Evolutionary conservation across 129 eudicot genomes (phyloP).

Genomic region (Tanacetum coccineum): DNA sequence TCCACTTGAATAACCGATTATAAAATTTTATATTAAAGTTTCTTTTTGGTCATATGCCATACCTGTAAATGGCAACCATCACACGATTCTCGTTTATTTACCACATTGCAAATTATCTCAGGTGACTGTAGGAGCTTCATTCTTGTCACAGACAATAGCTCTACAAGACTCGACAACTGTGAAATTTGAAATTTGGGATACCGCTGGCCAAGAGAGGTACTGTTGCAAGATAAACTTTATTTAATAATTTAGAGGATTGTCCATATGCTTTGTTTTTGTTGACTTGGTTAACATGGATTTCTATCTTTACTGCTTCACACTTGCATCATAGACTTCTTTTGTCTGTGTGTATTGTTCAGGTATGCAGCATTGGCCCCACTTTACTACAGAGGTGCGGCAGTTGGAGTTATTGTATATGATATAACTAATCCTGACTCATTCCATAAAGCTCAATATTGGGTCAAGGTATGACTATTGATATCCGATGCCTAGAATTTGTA

Average conservation of each 20-base stretch:
- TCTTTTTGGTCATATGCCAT: too few relatives aligned
- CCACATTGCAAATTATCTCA: constrained; percentile 22
- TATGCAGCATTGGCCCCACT: constrained; percentile 97
- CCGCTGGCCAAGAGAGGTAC: constrained; percentile 99
- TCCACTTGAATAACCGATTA: neutral
- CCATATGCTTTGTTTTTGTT: neutral
- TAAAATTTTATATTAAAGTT: neutral
- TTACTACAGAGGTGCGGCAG: constrained; percentile 96
- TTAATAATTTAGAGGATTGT: neutral
- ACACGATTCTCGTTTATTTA: neutral
- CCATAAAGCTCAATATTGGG: constrained; percentile 93
- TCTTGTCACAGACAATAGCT: constrained; percentile 90
- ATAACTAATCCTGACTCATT: too few relatives aligned
- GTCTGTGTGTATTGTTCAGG: constrained; percentile 35
- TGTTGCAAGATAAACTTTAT: neutral
- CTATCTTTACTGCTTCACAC: neutral
- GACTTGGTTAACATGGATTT: constrained; percentile 4
- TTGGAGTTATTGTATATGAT: constrained; percentile 87
- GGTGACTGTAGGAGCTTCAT: constrained; percentile 99
- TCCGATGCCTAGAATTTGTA: too few relatives aligned
- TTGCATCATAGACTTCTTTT: neutral
- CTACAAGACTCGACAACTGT: constrained; percentile 93
- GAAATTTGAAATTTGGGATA: constrained; percentile 98
- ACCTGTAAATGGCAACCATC: too few relatives aligned
- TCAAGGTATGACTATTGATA: constrained; percentile 49